Percentiles rank a stretch among this genome's conserved stretches.
Conservation (phyloP, 2,329 filamentous ascomycete genomes). For the Scedosporium boydii region DNA sequence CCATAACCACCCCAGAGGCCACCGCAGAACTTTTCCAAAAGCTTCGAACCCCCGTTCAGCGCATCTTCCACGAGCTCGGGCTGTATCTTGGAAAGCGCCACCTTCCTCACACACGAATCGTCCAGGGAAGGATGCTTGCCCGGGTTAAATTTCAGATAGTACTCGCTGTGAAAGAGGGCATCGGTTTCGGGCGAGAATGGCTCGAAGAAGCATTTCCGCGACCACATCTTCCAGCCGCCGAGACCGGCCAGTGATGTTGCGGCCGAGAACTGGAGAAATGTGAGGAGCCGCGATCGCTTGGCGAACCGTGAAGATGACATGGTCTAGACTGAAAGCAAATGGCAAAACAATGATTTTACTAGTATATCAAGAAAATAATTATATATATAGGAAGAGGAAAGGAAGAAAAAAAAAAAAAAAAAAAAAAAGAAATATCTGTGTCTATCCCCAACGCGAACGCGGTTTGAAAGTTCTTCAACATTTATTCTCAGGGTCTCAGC, state of each 20-base stretch:
- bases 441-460: no score
- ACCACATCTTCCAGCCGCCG: constrained; percentile 10
- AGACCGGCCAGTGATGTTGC: neutral
- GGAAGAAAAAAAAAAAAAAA: no score
- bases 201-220: constrained; percentile 7
- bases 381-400: no score
- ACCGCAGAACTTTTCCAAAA: constrained; percentile 8
- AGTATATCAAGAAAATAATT: no score
- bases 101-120: constrained; percentile 6
- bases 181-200: constrained; percentile 5
- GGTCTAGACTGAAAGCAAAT: no score
- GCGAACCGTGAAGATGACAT: no score
- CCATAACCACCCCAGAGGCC: constrained; percentile 11
- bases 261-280: no score
- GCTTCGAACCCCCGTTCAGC: constrained; percentile 4
- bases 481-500: no score
- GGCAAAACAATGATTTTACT: no score
- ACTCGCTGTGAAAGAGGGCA: constrained; percentile 5
- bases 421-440: no score
- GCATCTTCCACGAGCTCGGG: constrained; percentile 9
- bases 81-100: constrained; percentile 4
- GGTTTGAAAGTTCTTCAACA: no score
- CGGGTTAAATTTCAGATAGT: neutral
- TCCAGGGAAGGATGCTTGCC: neutral
- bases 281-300: no score